Conservation (phyloP, 768 basidiomycete species). For the Astraeus odoratus region DNA sequence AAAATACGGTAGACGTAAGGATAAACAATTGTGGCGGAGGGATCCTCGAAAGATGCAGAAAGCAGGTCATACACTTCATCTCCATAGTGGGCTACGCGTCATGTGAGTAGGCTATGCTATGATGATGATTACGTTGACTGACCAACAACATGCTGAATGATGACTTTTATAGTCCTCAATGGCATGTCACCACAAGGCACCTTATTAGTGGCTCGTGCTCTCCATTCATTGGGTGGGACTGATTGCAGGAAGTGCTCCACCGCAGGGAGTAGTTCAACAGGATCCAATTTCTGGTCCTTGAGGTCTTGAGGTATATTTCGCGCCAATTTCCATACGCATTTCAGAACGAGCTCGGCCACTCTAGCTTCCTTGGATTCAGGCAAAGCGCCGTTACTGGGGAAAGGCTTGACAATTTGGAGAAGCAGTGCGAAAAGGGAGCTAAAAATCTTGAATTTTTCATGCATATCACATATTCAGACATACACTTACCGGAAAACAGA, state of each 20-base stretch:
- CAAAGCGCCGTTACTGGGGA: constrained; percentile 65
- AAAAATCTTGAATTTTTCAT: constrained; percentile 7
- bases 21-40: constrained; percentile 96
- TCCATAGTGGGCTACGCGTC: constrained; percentile 61
- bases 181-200: constrained; percentile 98
- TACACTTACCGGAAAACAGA: constrained; percentile 77
- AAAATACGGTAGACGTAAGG: constrained; percentile 91
- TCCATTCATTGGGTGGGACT: constrained; percentile 94
- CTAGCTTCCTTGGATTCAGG: constrained; percentile 77
- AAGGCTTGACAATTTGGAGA: constrained; percentile 76
- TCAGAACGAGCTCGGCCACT: constrained; percentile 87
- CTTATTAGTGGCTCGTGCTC: constrained; percentile 81
- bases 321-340: constrained; percentile 98
- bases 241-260: constrained; percentile 93
- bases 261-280: constrained; percentile 83
- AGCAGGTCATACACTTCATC: constrained; percentile 90
- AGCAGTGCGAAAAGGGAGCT: constrained; percentile 69
- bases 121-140: constrained; percentile 30
- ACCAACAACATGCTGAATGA: constrained; percentile 97
- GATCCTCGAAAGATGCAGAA: constrained; percentile 86
- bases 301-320: constrained; percentile 92
- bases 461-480: neutral
- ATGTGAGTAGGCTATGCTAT: constrained; percentile 13
- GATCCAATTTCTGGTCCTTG: constrained; percentile 69
- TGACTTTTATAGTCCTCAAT: constrained; percentile 93